phyloP scores from a whole-genome alignment of 805 yeast genomes.

The Candida taoyuanica region DNA sequence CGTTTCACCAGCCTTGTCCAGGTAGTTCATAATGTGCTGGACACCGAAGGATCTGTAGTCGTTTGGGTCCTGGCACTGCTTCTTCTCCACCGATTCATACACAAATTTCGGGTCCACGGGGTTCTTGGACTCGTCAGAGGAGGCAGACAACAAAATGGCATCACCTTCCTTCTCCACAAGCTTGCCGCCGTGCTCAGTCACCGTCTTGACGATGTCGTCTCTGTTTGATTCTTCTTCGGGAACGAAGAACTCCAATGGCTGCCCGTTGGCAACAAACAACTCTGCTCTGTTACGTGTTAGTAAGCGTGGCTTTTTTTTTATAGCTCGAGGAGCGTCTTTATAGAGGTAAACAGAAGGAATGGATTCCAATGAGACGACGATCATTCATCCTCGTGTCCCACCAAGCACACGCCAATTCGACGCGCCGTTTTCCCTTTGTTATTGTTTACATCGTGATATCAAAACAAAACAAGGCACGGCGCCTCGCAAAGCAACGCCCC shows the following conservation, averaged over 20 bases:
- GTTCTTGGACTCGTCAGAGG: conserved; percentile 16
- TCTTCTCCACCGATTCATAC: conserved; percentile 17
- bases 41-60: conserved; percentile 15
- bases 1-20: conserved; percentile 3
- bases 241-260: conserved; percentile 20
- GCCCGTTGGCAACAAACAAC: conserved; percentile 6
- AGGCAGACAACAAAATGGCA: conserved; percentile 19
- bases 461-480: too few relatives aligned
- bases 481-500: background rate
- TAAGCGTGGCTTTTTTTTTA: too few relatives aligned
- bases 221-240: conserved; percentile 21
- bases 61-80: conserved; percentile 8
- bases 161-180: conserved; percentile 11
- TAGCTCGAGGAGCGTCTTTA: too few relatives aligned
- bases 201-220: conserved; percentile 8
- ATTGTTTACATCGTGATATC: too few relatives aligned
- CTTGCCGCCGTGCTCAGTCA: conserved; percentile 22
- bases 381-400: too few relatives aligned
- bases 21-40: conserved; percentile 9
- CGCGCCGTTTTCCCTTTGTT: too few relatives aligned
- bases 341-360: too few relatives aligned
- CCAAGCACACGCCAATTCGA: too few relatives aligned
- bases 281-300: too few relatives aligned
- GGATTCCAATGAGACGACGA: too few relatives aligned
- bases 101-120: conserved; percentile 23